phyloP scores from a whole-genome alignment of 495 filamentous ascomycete genomes.

The Xylaria sp. region DNA sequence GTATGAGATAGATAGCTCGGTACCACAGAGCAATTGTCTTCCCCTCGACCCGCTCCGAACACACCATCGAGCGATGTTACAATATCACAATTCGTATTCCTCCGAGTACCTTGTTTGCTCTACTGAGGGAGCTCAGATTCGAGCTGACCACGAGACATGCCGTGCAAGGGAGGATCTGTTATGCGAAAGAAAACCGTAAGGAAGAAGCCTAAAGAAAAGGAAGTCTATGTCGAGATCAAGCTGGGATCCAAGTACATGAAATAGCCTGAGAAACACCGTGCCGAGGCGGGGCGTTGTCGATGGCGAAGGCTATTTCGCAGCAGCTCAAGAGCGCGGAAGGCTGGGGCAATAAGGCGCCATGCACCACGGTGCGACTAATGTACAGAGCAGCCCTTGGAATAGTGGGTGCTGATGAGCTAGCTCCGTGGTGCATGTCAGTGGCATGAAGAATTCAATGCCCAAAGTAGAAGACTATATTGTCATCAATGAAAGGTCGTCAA shows the following conservation, averaged over 20 bases:
- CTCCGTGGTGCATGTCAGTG: slow-evolving; percentile 30
- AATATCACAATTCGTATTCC: not conserved
- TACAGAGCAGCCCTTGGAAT: slow-evolving; percentile 37
- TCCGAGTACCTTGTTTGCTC: not conserved
- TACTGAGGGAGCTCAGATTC: not conserved
- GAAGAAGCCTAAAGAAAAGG: slow-evolving; percentile 22
- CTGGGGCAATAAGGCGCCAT: slow-evolving; percentile 18
- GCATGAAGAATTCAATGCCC: slow-evolving; percentile 38
- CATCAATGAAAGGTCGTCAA: slow-evolving; percentile 38
- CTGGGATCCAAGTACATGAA: slow-evolving; percentile 37
- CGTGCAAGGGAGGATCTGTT: slow-evolving; percentile 3
- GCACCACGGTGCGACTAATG: slow-evolving; percentile 39
- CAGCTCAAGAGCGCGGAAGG: slow-evolving; percentile 20
- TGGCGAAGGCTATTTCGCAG: slow-evolving; percentile 22
- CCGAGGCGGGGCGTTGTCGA: slow-evolving; percentile 22
- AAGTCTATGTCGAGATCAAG: slow-evolving; percentile 37
- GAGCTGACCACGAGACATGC: slow-evolving; percentile 15
- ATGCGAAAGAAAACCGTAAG: slow-evolving; percentile 28
- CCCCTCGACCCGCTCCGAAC: not conserved
- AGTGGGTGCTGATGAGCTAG: slow-evolving; percentile 28
- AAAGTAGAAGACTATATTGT: slow-evolving; percentile 31
- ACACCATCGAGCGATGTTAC: slow-evolving; percentile 2
- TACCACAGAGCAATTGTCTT: slow-evolving; percentile 1
- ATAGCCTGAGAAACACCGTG: slow-evolving; percentile 26
- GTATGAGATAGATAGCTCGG: not conserved